phyloP scores from a whole-genome alignment of 176 grass and related monocot species.

The Juncus inflexus region DNA sequence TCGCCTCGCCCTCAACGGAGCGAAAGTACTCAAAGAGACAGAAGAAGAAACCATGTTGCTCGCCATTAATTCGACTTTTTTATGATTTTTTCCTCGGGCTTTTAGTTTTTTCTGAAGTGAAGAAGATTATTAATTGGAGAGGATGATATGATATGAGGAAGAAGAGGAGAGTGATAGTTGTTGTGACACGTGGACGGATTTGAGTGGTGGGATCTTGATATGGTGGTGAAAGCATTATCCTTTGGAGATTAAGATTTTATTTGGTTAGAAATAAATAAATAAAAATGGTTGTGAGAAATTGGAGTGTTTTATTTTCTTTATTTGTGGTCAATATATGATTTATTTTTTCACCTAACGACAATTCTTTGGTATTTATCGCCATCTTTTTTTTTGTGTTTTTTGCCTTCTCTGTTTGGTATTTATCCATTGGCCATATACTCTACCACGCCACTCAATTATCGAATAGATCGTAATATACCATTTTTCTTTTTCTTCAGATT shows the following conservation, averaged over 20 bases:
- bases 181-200: conserved; percentile 21
- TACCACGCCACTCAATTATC: too few relatives aligned
- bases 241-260: conserved; percentile 7
- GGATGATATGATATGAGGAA: neutral
- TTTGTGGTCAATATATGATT: too few relatives aligned
- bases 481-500: too few relatives aligned
- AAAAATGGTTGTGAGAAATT: too few relatives aligned
- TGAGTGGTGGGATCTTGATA: conserved; percentile 38
- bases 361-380: too few relatives aligned
- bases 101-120: conserved; percentile 7
- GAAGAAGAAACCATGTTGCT: conserved; percentile 49
- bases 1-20: conserved; percentile 40
- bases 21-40: conserved; percentile 22
- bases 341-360: too few relatives aligned
- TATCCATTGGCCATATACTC: too few relatives aligned
- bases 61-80: conserved; percentile 32
- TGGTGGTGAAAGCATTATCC: conserved; percentile 39
- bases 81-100: neutral
- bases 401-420: too few relatives aligned
- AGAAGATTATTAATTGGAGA: neutral
- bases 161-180: conserved; percentile 21
- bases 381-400: too few relatives aligned
- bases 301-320: too few relatives aligned
- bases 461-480: too few relatives aligned
- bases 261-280: neutral